Evolutionary conservation across 2,329 filamentous ascomycete species (phyloP), one percentile per base, ranked within the genome.

Genomic region (Colletotrichum magnum): DNA sequence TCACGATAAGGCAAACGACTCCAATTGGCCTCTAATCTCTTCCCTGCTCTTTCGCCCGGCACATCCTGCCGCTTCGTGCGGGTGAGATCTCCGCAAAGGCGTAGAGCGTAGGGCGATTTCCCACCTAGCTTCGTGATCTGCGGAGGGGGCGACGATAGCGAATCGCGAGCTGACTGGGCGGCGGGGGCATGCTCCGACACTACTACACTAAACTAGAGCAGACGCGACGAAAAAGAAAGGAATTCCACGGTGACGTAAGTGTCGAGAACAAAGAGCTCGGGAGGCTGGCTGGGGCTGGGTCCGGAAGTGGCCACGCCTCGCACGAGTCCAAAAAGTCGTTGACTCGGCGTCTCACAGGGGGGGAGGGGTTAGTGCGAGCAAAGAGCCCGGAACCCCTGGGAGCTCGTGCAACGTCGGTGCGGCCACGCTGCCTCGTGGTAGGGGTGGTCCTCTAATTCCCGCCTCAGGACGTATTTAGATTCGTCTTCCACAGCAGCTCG

Each of bases 341-440:
- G 21, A 36, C 39, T 54, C 50, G 50, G 59, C n/a, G 59, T 62
- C 50, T 45, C 59, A 54, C 50, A 21, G 10, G 32, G 32, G 32
- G 32, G 45, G 24, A 21, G 26, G 13, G 13, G 5, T 48, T 62
- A 47, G 59, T 54, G 21, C 59, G 53, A 61, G 58, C 21, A 24
- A 24, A 24, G 21, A 24, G 21, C 21, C 21, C 21, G 21, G 21
- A 24, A 24, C 36, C 48, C 24, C 51, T 36, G 9, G 13, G 6
- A 32, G n/a, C 18, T 28, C 39, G 15, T 18, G 39, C 15, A 32
- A 32, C 9, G 50, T 62, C 50, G 16, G 21, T 61, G 48, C 59
- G 50, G 59, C 59, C 59, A 54, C 59, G 59, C 59, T 36, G 50
- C 59, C 59, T 45, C 51, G 50, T 62, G 50, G 48, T 24, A 24